Conservation (phyloP, 2,329 filamentous ascomycete species). For the Aureobasidium sp. region DNA sequence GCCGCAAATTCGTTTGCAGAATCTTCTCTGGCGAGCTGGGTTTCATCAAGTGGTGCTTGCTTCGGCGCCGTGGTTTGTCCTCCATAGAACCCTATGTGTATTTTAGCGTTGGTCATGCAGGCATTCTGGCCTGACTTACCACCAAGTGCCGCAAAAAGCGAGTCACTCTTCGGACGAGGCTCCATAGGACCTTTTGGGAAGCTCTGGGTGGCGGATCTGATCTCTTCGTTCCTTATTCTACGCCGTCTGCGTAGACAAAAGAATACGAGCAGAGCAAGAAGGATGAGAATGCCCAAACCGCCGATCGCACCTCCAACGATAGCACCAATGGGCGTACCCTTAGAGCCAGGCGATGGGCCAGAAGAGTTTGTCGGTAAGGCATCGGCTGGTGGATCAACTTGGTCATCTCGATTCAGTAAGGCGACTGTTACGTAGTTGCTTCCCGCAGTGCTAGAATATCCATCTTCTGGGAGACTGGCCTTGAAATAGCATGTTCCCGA, state of each 20-base stretch:
- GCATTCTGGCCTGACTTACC: slow-evolving; percentile 19
- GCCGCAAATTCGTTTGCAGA: neutral
- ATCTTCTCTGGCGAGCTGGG: slow-evolving; percentile 3
- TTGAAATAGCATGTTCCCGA: slow-evolving; percentile 26
- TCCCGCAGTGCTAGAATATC: slow-evolving; percentile 18
- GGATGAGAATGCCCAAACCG: slow-evolving; percentile 17
- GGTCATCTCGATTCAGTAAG: slow-evolving; percentile 20
- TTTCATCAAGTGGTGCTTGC: neutral
- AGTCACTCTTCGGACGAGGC: slow-evolving; percentile 14
- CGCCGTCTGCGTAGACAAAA: slow-evolving; percentile 17
- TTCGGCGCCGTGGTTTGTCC: neutral
- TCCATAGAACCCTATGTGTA: slow-evolving; percentile 2
- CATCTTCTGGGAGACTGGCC: slow-evolving; percentile 17
- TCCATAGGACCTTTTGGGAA: slow-evolving; percentile 18
- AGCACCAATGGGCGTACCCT: slow-evolving; percentile 20
- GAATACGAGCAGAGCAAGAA: slow-evolving; percentile 18
- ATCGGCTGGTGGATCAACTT: neutral
- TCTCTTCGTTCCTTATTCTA: slow-evolving; percentile 20
- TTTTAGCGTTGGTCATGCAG: neutral
- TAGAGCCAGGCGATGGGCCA: neutral
- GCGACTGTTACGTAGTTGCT: slow-evolving; percentile 23
- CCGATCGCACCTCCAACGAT: slow-evolving; percentile 20
- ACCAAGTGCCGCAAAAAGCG: slow-evolving; percentile 25
- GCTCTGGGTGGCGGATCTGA: slow-evolving; percentile 18
- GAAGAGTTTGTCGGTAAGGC: neutral